Evolutionary conservation across 2,329 filamentous ascomycete species (phyloP), one percentile per base, ranked within the genome.

Genomic region (Penicillium sp.): DNA sequence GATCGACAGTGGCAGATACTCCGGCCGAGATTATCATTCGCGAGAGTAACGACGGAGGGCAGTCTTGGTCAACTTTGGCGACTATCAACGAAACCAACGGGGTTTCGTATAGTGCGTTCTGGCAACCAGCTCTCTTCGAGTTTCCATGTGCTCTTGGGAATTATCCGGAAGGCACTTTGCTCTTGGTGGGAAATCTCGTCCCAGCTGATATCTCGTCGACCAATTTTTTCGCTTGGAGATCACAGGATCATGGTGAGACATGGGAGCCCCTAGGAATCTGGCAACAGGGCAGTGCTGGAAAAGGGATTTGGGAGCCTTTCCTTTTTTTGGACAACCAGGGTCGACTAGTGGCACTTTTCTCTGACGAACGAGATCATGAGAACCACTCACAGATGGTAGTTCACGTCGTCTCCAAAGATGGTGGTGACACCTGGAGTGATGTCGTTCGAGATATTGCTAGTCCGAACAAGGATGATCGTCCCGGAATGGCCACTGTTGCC

Each of bases 111-210:
- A 37, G 23, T 33, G 23, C 20, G 13, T 46, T 46, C 33, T 46
- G 32, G 30, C 44, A 46, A 32, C 34, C 46, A 12, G 49, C 46
- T 41, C 30, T 55, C 15, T 52, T 54, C 41, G 49, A 56, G 36
- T 54, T 56, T 33, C 53, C 54, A 27, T 43, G 51, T 27, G 44
- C 48, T 30, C 46, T 51, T 24, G 49, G 50, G 17, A 49, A 49
- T n/a, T 49, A 53, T 26, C 50, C 50, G 12, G 40, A 39, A 23
- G 50, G 50, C 30, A 53, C 50, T 18, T 24, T 53, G 15, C 50
- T 53, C 3, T 27, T 53, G 6, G 50, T 53, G 24, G 50, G 50
- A 3, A 53, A 53, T 33, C 18, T 53, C 20, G 34, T 39, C 9
- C 34, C 34, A 39, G 34, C 34, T 13, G 34, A 39, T 39, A 39